Conservation (phyloP, 305 asterid species). For the Stenogyne calaminthoides region DNA sequence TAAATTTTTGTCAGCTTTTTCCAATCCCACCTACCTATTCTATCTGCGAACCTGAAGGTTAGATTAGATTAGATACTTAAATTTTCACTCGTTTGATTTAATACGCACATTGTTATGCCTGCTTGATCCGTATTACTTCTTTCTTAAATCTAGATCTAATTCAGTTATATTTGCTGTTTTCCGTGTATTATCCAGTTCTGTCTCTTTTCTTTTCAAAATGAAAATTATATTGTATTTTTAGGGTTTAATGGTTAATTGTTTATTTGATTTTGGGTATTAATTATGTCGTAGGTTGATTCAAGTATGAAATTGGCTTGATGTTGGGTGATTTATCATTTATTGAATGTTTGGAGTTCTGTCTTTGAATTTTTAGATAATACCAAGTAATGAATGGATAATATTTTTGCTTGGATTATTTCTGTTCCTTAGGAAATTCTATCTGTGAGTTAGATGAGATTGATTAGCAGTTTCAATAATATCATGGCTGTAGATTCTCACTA, state of each 20-base stretch:
- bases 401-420: background rate
- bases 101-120: conserved; percentile 16
- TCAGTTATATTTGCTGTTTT: background rate
- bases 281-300: conserved; percentile 1
- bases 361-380: conserved; percentile 8
- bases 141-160: conserved; percentile 26
- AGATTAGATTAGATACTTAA: conserved; percentile 20
- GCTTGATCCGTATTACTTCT: conserved; percentile 12
- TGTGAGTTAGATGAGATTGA: conserved; percentile 17
- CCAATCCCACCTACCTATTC: conserved; percentile 36
- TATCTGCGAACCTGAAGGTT: background rate
- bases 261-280: background rate
- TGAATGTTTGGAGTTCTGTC: conserved; percentile 9
- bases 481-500: conserved; percentile 1
- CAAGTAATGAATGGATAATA: background rate
- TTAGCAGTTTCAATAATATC: background rate
- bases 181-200: conserved; percentile 18
- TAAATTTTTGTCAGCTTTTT: conserved; percentile 19
- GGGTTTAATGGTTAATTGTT: conserved; percentile 6
- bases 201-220: background rate
- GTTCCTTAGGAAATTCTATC: background rate
- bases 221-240: background rate
- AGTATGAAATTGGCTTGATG: conserved; percentile 8
- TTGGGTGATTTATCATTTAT: conserved; percentile 23
- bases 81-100: conserved; percentile 14